These are phyloP conservation scores for Annulohypoxylon moriforme DNA, from an alignment of 495 filamentous ascomycete species.

Conservation along the genomic window DNA sequence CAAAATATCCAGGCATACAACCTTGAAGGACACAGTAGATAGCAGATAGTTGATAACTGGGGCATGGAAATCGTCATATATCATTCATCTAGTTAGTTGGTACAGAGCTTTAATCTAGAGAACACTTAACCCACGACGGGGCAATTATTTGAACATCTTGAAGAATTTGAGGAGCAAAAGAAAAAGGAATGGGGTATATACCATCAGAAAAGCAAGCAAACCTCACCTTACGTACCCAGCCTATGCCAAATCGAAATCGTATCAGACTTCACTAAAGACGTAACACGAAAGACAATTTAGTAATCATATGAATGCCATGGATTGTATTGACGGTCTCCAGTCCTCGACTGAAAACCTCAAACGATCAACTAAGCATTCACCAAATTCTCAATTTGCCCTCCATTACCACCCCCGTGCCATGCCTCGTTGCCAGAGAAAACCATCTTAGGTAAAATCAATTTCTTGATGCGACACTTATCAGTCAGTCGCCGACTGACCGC, in stretches of 20 bases:
- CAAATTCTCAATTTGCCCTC: conserved; percentile 16
- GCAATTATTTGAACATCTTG: background rate
- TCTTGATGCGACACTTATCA: background rate
- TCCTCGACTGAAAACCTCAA: conserved; percentile 23
- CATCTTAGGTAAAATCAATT: conserved; percentile 16
- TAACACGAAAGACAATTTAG: background rate
- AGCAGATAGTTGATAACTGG: background rate
- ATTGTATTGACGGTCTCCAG: conserved; percentile 32
- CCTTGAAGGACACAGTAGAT: too few species aligned
- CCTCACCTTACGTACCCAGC: conserved; percentile 28
- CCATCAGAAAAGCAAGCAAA: conserved; percentile 4
- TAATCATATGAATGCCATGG: conserved; percentile 22
- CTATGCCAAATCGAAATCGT: conserved; percentile 6
- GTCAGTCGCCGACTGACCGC: background rate
- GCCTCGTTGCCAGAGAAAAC: conserved; percentile 15
- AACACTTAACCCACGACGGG: background rate
- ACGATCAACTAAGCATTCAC: conserved; percentile 21
- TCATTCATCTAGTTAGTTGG: conserved; percentile 1
- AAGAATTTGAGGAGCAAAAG: background rate
- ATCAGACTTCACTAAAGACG: background rate
- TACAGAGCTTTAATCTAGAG: background rate
- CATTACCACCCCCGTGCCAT: conserved; percentile 3
- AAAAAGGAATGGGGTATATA: conserved; percentile 24
- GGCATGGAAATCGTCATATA: background rate
- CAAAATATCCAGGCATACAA: background rate